Evolutionary conservation across 2,329 filamentous ascomycete genomes (phyloP), one percentile per base, ranked within the genome.

Genomic region (Esteya vermicola): DNA sequence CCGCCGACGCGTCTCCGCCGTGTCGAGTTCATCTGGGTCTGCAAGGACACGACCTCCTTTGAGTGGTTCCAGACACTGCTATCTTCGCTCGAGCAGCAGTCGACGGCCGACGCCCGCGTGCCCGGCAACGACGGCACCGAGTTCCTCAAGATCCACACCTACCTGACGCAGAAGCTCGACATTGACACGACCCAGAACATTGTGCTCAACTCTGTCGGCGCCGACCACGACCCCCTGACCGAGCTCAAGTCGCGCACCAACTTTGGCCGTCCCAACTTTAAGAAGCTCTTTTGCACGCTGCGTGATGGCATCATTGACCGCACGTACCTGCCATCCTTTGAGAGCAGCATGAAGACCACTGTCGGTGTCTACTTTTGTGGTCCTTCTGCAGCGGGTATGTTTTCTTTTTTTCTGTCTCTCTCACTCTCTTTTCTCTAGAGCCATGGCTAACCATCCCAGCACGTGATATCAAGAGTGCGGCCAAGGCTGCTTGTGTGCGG

Each of bases 1-100:
- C 85, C 88, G 20, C 88, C 89, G 2, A 78, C 75, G 37, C 84
- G 89, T 54, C 78, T 98, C 35, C 83, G 86, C 44, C 81, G 91
- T 58, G 89, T 98, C 25, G 91, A 98, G 59, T 98, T 98, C 62
- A 93, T 98, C 65, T 98, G 91, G 91, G 81, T 96, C 38, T 95
- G 89, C 72, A 91, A 84, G 59, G 88, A 95, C 54, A 94, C 88
- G 0, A 82, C 75, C 26, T 94, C 88, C 0, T 98, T 98, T 54
- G 91, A 96, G 63, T 98, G 91, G 91, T 96, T 98, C 68, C 91
- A 98, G 58, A 86, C 83, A 2, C 76, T 98, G 1, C 73, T 98
- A 14, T 84, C 83, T 1, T 93, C 85, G 0, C 80, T 98, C 19
- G 91, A 98, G 61, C 70, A 78, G 27, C 91, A 98, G 57, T 88